Conservation (phyloP, 1,284 basidiomycete species). For the Trametes sp. region DNA sequence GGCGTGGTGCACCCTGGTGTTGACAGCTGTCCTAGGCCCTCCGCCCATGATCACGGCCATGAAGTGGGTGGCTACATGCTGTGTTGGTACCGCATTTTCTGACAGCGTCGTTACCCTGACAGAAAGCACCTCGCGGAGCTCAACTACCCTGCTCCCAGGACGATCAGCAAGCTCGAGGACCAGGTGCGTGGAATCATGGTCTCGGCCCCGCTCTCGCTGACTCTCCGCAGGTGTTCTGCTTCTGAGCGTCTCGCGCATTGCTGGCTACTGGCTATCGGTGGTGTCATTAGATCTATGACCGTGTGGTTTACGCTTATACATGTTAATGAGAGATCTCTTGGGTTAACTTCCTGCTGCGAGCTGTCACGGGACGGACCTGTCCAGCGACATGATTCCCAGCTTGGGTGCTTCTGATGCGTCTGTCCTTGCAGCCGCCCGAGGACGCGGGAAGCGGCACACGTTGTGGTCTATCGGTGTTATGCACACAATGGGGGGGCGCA, state of each 20-base stretch:
- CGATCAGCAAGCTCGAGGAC: slow-evolving; percentile 94
- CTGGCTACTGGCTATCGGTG: not conserved
- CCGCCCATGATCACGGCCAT: slow-evolving; percentile 97
- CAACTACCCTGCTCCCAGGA: slow-evolving; percentile 85
- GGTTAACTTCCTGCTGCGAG: slow-evolving; percentile 3
- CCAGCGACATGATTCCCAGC: slow-evolving; percentile 3
- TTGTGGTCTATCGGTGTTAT: slow-evolving; percentile 1
- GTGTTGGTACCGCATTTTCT: slow-evolving; percentile 9
- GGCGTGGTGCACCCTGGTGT: slow-evolving; percentile 1
- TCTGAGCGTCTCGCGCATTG: slow-evolving; percentile 17
- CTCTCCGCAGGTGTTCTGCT: slow-evolving; percentile 55
- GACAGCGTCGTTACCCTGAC: not conserved
- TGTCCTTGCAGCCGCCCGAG: slow-evolving; percentile 3
- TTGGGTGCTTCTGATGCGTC: not conserved
- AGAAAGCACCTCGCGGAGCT: slow-evolving; percentile 91
- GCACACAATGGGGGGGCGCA: not conserved
- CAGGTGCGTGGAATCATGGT: slow-evolving; percentile 60
- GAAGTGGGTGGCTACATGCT: slow-evolving; percentile 70
- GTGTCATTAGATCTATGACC: slow-evolving; percentile 21
- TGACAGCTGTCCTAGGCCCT: slow-evolving; percentile 63
- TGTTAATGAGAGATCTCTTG: slow-evolving; percentile 12
- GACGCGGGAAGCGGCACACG: not conserved
- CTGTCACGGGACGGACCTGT: slow-evolving; percentile 5
- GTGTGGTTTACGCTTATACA: slow-evolving; percentile 19
- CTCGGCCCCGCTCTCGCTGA: slow-evolving; percentile 14